phyloP scores from a whole-genome alignment of 345 rosid species.

The Linum trigynum region DNA sequence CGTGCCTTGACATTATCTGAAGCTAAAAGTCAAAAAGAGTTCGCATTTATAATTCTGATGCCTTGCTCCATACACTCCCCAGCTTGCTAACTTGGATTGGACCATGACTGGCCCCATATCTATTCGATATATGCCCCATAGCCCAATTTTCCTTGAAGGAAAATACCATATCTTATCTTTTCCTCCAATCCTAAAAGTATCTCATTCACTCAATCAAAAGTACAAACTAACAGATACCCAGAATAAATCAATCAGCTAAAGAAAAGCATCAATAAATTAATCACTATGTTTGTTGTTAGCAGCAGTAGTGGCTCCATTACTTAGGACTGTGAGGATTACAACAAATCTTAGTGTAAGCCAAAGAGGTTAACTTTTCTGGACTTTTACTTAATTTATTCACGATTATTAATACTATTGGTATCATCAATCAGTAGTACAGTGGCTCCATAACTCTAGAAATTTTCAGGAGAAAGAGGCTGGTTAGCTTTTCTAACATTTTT shows the following conservation, averaged over 20 bases:
- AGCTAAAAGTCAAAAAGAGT: not conserved
- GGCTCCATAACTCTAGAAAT: too few species aligned
- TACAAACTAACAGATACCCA: not conserved
- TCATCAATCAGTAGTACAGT: too few species aligned
- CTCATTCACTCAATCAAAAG: not conserved
- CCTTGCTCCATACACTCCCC: not conserved
- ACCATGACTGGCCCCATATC: not conserved
- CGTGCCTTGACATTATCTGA: conserved; percentile 6
- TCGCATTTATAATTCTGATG: not conserved
- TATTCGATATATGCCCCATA: not conserved
- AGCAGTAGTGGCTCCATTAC: too few species aligned
- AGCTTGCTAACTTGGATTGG: not conserved
- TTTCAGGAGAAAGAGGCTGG: too few species aligned
- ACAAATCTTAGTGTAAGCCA: too few species aligned
- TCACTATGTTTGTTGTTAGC: not conserved
- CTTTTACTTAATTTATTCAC: too few species aligned
- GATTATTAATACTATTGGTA: too few species aligned
- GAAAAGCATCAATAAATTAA: not conserved
- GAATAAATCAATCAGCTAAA: not conserved
- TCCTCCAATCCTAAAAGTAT: not conserved
- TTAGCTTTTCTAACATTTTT: too few species aligned
- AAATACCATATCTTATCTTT: not conserved
- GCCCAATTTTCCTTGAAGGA: not conserved
- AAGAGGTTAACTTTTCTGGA: too few species aligned
- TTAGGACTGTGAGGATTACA: too few species aligned